Conservation (phyloP, 352 stramenopile species). For the Phytophthora gonapodyides region DNA sequence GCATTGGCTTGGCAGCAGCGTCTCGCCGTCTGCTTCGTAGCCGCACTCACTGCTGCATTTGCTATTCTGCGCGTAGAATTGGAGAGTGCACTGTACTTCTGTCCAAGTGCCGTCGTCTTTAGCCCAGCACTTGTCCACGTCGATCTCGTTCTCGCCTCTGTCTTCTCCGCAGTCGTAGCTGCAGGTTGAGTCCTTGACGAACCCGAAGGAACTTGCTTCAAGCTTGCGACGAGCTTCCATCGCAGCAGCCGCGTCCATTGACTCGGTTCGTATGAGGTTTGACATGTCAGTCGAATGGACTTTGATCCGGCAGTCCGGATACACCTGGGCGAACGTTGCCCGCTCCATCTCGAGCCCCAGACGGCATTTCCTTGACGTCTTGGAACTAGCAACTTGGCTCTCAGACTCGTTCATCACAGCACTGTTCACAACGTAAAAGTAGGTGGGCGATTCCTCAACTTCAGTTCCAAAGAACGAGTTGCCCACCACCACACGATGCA, state of each 20-base stretch:
- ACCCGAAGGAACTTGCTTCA: constrained; percentile 22
- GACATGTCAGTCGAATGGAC: constrained; percentile 27
- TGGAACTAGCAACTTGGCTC: background rate
- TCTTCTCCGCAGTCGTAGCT: constrained; percentile 25
- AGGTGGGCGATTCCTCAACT: background rate
- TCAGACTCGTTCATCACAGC: background rate
- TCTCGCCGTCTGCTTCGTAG: constrained; percentile 16
- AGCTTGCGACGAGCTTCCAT: constrained; percentile 12
- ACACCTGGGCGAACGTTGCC: constrained; percentile 29
- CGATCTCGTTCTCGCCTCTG: constrained; percentile 8
- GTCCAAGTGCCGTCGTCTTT: constrained; percentile 14
- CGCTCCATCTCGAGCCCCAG: constrained; percentile 18
- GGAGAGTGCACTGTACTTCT: constrained; percentile 21
- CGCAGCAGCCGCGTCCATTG: background rate
- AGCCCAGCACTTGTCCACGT: constrained; percentile 35
- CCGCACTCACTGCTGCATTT: constrained; percentile 25
- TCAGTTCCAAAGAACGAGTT: constrained; percentile 15
- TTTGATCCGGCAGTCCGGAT: constrained; percentile 27
- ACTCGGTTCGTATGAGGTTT: constrained; percentile 23
- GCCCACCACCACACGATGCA: constrained; percentile 11
- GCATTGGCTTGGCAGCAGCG: constrained; percentile 22
- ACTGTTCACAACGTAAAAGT: constrained; percentile 22
- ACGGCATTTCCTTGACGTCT: constrained; percentile 3
- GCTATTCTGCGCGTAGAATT: constrained; percentile 33
- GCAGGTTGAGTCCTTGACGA: constrained; percentile 24